Percentiles rank a stretch among this genome's conserved stretches.
Evolutionary conservation across 352 stramenopile genomes (phyloP).

Genomic region (Phytophthora agathidicida): DNA sequence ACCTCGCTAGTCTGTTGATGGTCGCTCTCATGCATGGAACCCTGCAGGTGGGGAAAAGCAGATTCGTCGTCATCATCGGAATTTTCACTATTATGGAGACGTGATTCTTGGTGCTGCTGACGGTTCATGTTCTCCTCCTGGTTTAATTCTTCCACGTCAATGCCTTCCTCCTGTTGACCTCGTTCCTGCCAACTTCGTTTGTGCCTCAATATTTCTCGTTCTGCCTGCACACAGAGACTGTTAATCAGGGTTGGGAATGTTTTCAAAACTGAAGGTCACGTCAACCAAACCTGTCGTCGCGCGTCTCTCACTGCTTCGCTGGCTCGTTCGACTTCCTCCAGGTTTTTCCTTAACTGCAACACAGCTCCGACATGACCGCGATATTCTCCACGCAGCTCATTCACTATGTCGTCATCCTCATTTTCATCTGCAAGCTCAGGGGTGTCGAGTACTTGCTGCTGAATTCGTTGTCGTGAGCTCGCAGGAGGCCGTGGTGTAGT

Average conservation of each 20-base stretch:
- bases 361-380: conserved; percentile 36
- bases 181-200: conserved; percentile 21
- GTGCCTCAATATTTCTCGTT: conserved; percentile 18
- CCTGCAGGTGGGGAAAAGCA: conserved; percentile 41
- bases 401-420: conserved; percentile 17
- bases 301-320: conserved; percentile 42
- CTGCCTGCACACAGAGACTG: conserved; percentile 13
- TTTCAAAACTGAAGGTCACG: too few relatives aligned
- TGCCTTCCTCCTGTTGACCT: conserved; percentile 2
- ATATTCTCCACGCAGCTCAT: conserved; percentile 13
- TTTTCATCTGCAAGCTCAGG: conserved; percentile 21
- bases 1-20: conserved; percentile 5
- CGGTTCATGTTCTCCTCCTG: conserved; percentile 4
- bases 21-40: conserved; percentile 23
- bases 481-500: conserved; percentile 8
- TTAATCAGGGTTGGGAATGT: neutral
- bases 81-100: conserved; percentile 16
- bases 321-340: conserved; percentile 48
- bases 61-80: conserved; percentile 35
- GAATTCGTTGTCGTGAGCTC: conserved; percentile 20
- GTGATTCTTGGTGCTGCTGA: neutral
- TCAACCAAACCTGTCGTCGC: conserved; percentile 44
- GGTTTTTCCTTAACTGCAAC: conserved; percentile 45
- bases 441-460: conserved; percentile 12
- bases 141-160: too few relatives aligned